Evolutionary conservation across 306 rosid genomes (phyloP).

Genomic region (Castanea crenata): DNA sequence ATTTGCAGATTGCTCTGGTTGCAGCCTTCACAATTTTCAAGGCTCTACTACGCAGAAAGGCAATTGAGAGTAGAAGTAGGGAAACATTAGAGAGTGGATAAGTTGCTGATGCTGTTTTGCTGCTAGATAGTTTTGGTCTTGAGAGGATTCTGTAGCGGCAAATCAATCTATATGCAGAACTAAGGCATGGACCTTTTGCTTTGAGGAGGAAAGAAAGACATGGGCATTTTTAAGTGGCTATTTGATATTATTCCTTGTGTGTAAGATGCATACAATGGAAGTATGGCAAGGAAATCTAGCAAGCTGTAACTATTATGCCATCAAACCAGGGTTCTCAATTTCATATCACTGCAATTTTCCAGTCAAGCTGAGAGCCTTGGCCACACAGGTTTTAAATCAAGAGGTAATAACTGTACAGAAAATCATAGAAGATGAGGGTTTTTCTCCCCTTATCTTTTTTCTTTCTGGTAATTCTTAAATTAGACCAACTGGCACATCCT

Average conservation of each 20-base stretch:
- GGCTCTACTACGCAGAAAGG: slow-evolving; percentile 46
- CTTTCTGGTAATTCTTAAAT: not conserved
- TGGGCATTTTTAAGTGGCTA: slow-evolving; percentile 16
- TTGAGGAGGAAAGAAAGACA: not conserved
- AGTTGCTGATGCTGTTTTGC: slow-evolving; percentile 11
- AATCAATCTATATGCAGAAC: slow-evolving; percentile 25
- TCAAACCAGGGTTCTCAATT: slow-evolving; percentile 16
- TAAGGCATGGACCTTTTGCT: slow-evolving; percentile 14
- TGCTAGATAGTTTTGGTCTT: slow-evolving; percentile 12
- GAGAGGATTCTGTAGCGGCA: slow-evolving; percentile 8
- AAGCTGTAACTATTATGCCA: slow-evolving; percentile 16
- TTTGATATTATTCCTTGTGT: slow-evolving; percentile 14
- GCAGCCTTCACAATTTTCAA: slow-evolving; percentile 66
- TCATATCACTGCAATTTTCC: slow-evolving; percentile 2
- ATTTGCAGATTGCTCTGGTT: slow-evolving; percentile 71
- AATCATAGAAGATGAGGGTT: slow-evolving; percentile 5
- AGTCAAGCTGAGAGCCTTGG: slow-evolving; percentile 11
- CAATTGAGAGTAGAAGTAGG: slow-evolving; percentile 17
- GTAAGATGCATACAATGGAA: slow-evolving; percentile 23
- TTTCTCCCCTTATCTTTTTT: not conserved
- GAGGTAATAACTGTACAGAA: slow-evolving; percentile 45
- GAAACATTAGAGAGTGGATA: slow-evolving; percentile 31
- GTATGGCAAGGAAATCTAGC: slow-evolving; percentile 28
- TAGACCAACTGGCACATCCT: not conserved
- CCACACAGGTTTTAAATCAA: slow-evolving; percentile 21